A percentile compares a stretch with the other conserved stretches of the same genome.
phyloP scores from a whole-genome alignment of 331 rosid species.

The Prunus yedoensis region DNA sequence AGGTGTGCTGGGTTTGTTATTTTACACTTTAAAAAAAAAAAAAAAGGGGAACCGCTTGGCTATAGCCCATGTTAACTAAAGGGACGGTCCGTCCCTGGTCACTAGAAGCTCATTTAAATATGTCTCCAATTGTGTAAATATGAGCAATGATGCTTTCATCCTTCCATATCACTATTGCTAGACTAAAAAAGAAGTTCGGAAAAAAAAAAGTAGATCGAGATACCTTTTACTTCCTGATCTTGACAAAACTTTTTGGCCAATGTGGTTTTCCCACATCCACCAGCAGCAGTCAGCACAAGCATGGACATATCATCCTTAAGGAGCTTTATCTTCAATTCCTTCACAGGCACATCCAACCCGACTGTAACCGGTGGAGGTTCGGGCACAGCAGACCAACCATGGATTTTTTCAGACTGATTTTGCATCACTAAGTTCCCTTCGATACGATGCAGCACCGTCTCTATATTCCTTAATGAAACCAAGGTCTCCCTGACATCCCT shows the following conservation, averaged over 20 bases:
- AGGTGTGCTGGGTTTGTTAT: no score
- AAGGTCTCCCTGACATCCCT: background rate
- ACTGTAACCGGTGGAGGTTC: background rate
- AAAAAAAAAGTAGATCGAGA: background rate
- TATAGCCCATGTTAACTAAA: no score
- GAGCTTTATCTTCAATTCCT: slow-evolving; percentile 33
- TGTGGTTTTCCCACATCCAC: slow-evolving; percentile 53
- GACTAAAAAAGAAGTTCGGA: no score
- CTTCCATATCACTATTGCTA: no score
- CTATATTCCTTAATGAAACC: slow-evolving; percentile 3
- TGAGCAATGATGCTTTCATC: no score
- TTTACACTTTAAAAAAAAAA: no score
- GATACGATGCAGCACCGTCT: background rate
- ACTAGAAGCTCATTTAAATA: no score
- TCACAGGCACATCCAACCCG: background rate
- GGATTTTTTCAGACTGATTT: no score
- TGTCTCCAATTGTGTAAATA: no score
- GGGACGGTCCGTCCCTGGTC: no score
- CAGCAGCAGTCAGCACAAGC: slow-evolving; percentile 51
- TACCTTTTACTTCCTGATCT: slow-evolving; percentile 28
- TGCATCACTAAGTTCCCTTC: background rate
- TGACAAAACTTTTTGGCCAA: slow-evolving; percentile 21
- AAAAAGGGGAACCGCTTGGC: no score
- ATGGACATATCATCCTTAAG: slow-evolving; percentile 5
- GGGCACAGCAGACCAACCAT: background rate